phyloP scores from a whole-genome alignment of 2,329 filamentous ascomycete species.

The Penicillium sp. region DNA sequence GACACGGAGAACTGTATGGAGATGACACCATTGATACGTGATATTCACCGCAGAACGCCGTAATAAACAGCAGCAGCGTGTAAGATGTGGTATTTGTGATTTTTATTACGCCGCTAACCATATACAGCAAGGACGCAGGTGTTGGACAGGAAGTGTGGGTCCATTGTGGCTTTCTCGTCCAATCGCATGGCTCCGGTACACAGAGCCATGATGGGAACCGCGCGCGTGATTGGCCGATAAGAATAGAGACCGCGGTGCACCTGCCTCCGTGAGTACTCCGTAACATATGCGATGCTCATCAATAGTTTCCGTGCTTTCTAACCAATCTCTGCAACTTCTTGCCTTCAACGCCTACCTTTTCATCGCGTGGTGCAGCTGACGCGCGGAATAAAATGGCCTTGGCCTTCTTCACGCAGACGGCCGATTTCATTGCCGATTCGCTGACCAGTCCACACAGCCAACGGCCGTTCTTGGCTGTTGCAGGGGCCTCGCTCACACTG shows the following conservation, averaged over 20 bases:
- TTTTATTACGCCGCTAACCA: neutral
- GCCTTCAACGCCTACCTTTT: neutral
- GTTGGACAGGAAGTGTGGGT: neutral
- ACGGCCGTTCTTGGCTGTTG: conserved; percentile 31
- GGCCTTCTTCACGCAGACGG: conserved; percentile 29
- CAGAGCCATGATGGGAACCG: neutral
- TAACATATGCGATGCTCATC: too few relatives aligned
- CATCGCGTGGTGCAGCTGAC: neutral
- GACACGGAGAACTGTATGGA: neutral
- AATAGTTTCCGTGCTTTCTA: too few relatives aligned
- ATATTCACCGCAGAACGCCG: neutral
- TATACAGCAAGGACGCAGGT: too few relatives aligned
- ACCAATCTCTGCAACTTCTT: neutral
- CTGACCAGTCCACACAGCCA: conserved; percentile 26
- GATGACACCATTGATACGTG: neutral
- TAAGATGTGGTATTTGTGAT: neutral
- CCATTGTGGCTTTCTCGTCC: neutral
- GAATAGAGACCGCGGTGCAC: neutral
- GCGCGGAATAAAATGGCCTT: conserved; percentile 16
- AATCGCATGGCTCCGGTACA: neutral
- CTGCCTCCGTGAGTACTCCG: too few relatives aligned
- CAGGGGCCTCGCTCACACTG: conserved; percentile 33
- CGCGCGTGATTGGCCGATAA: neutral
- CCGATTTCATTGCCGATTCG: conserved; percentile 31
- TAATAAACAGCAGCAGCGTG: neutral